Evolutionary conservation across 441 rosid species (phyloP), one percentile per base, ranked within the genome.

Genomic region (Eutrema salsugineum): DNA sequence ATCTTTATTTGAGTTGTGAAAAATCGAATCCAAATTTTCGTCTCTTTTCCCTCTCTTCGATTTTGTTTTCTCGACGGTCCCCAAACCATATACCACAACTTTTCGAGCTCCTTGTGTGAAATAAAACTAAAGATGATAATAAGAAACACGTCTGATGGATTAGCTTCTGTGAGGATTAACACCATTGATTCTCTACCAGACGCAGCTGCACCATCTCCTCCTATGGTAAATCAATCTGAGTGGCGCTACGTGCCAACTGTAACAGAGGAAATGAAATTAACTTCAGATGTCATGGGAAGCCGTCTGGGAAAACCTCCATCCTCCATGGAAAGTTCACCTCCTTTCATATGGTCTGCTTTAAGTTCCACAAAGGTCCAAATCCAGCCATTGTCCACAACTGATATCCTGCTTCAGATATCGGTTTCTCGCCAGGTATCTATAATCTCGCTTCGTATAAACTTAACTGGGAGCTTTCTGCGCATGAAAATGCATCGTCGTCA

Each of bases 341-440:
- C 96, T 1, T 88, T 87, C 79, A 75, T 91, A 47, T 96, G 98
- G 99, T 85, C 89, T 43, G 97, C 91, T 48, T 81, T 91, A 61
- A 88, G 94, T 77, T 83, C 87, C 19, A 88, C 91, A 56, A 86
- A 79, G 56, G 73, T 86, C 63, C 75, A 46, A 66, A 77, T 90
- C 50, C 82, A 78, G 75, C 91, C 99, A 10, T 53, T 73, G 73
- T 90, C 97, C 17, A 79, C 85, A 14, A 44, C 66, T 0, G 86
- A 83, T 77, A 81, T 91, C 71, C 88, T 90, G 20, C 86, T 93
- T 77, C 86, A 84, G 86, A 75, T 93, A 54, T 89, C 88, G 44
- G 79, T 88, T 65, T 93, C 93, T 84, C 91, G 58, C 96, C 97
- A 0, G 97, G 99, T 33, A 70, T 83, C 15, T 91, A 88, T 49